A percentile compares a stretch with the other conserved stretches of the same genome.
Conservation (phyloP, 192 early-diverging fungal genomes). For the Entomortierella chlamydospora region DNA sequence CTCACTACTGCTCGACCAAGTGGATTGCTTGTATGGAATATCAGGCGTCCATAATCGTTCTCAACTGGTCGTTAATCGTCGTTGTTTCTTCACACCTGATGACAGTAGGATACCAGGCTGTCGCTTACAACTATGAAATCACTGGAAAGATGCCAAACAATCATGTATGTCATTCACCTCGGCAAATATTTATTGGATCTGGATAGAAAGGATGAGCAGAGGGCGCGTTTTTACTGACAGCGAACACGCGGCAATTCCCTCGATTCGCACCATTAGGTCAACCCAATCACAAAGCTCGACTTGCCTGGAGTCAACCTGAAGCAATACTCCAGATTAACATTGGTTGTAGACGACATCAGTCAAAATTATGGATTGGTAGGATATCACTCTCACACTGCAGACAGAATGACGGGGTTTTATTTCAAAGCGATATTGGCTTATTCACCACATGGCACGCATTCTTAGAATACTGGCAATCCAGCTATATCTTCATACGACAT, state of each 20-base stretch:
- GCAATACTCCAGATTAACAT: conserved; percentile 67
- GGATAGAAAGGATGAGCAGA: neutral
- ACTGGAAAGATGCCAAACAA: conserved; percentile 57
- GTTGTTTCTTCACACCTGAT: neutral
- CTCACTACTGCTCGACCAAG: no score
- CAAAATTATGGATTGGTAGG: conserved; percentile 68
- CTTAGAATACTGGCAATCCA: conserved; percentile 42
- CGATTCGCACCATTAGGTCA: conserved; percentile 35
- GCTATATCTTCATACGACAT: conserved; percentile 68
- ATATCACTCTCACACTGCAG: neutral
- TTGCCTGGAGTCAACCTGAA: conserved; percentile 54
- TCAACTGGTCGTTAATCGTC: neutral
- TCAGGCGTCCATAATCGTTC: no score
- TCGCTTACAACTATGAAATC: conserved; percentile 65
- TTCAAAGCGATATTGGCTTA: no score
- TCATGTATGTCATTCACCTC: conserved; percentile 19
- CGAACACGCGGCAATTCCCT: neutral
- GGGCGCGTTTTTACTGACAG: neutral
- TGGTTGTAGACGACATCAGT: conserved; percentile 67
- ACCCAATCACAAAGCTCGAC: conserved; percentile 53
- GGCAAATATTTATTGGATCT: neutral
- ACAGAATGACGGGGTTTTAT: no score
- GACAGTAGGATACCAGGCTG: conserved; percentile 69
- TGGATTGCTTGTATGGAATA: no score
- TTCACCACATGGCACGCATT: neutral